Base-by-base conservation (phyloP, 441 rosid species). In the Populus hybrid region DNA sequence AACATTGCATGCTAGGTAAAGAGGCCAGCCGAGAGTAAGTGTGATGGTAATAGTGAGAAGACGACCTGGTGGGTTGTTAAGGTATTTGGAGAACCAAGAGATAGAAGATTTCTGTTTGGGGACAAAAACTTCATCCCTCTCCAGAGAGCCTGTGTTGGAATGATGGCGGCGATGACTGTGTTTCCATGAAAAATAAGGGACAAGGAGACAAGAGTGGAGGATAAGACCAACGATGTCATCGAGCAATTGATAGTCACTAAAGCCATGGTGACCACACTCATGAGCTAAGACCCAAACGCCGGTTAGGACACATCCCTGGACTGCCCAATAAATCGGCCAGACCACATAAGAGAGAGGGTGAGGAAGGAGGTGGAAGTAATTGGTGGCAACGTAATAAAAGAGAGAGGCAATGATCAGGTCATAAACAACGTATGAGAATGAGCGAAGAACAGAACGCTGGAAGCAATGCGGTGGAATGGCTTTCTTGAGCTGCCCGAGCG, bases 181-280 rank as follows among this genome's bases (percentile, higher is more conserved):
- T 65, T 95, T 95, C 98, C 98, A 95, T 1, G 99, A 95, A 81
- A 95, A 95, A 90, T 90, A 95, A 26, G 99, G 99, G 76, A 93
- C 97, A 12, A 95, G 91, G 82, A 95, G 93, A 75, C 69, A 78
- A 0, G 98, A 95, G 72, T 95, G 99, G 73, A 93, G 87, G 80
- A 91, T 24, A 66, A 95, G 89, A 76, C 99, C 99, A 26, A 95
- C 97, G 0, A 85, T 80, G 84, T 95, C 98, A 72, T 95, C 97
- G 1, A 95, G 88, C 93, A 89, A 93, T 6, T 95, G 99, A 83
- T 94, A 90, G 76, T 92, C 92, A 50, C 99, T 95, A 84, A 95
- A 93, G 67, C 97, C 32, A 30, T 30, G 32, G 3, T 30, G 32
- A 30, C 32, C 32, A 30, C 32, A 30, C 3, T 30, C 32, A 14